A percentile compares a stretch with the other conserved stretches of the same genome.
Conservation (phyloP, 2,329 filamentous ascomycete species). For the Penicillium sp. region DNA sequence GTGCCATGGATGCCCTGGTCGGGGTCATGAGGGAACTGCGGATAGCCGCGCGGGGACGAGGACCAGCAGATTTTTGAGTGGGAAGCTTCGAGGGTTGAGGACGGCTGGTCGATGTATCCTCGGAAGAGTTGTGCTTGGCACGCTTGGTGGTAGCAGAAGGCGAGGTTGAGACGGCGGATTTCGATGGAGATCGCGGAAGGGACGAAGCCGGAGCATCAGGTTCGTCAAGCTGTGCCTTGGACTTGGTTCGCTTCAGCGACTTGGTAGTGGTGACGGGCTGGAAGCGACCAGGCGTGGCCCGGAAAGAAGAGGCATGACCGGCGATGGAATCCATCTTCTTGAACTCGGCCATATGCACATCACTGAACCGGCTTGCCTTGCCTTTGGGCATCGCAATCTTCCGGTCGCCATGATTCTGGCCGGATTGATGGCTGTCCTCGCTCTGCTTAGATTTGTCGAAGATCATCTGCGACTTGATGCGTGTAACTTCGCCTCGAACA, state of each 20-base stretch:
- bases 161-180: slow-evolving; percentile 27
- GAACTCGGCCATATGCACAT: slow-evolving; percentile 82
- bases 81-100: slow-evolving; percentile 15
- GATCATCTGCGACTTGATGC: slow-evolving; percentile 67
- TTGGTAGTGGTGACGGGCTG: slow-evolving; percentile 40
- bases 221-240: slow-evolving; percentile 66
- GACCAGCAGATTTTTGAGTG: slow-evolving; percentile 23
- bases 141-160: slow-evolving; percentile 63
- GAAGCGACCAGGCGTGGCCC: slow-evolving; percentile 48
- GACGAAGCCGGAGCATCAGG: slow-evolving; percentile 47
- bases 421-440: slow-evolving; percentile 46
- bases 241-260: slow-evolving; percentile 53
- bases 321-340: slow-evolving; percentile 98
- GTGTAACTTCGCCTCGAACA: slow-evolving; percentile 68
- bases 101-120: slow-evolving; percentile 67
- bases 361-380: slow-evolving; percentile 75
- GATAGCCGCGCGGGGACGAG: slow-evolving; percentile 46
- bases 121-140: slow-evolving; percentile 62
- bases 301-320: slow-evolving; percentile 74
- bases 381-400: slow-evolving; percentile 79
- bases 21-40: slow-evolving; percentile 68
- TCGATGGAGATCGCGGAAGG: slow-evolving; percentile 32
- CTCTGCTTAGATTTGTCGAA: slow-evolving; percentile 60
- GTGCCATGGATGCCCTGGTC: slow-evolving; percentile 70
- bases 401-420: slow-evolving; percentile 52